Percentiles rank a stretch among this genome's conserved stretches.
Conservation (phyloP, 2,329 filamentous ascomycete genomes). For the Hirsutella thompsonii region DNA sequence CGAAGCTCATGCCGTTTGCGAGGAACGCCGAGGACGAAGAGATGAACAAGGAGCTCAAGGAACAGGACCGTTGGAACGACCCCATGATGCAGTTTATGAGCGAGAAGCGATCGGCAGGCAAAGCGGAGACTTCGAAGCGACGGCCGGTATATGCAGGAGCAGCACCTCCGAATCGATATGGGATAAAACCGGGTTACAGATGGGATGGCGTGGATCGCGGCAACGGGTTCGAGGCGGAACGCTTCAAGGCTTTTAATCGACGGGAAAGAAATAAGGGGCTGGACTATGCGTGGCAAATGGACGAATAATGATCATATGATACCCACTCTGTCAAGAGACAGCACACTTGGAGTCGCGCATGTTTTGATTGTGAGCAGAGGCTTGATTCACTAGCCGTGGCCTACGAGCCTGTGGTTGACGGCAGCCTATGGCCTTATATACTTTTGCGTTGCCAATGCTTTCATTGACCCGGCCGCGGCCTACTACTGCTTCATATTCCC, state of each 20-base stretch:
- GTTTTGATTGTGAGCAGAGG: no score
- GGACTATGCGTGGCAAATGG: conserved; percentile 94
- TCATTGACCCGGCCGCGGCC: no score
- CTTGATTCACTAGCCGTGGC: no score
- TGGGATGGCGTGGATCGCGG: conserved; percentile 96
- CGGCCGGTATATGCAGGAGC: conserved; percentile 66
- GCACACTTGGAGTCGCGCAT: background rate
- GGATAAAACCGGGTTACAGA: conserved; percentile 78
- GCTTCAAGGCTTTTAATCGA: conserved; percentile 78
- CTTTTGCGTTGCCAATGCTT: no score
- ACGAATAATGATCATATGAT: conserved; percentile 46
- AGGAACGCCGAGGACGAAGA: conserved; percentile 72
- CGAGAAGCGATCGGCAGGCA: conserved; percentile 25
- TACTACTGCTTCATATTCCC: no score
- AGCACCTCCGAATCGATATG: conserved; percentile 83
- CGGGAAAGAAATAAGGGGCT: conserved; percentile 64
- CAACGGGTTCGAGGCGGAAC: conserved; percentile 86
- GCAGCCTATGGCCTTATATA: no score
- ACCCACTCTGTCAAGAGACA: background rate
- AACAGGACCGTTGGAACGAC: conserved; percentile 77
- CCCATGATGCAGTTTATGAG: conserved; percentile 72
- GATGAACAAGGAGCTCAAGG: conserved; percentile 73
- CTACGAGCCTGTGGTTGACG: no score
- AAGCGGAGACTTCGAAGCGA: conserved; percentile 21
- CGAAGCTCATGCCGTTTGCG: conserved; percentile 69